Conservation (phyloP, 495 filamentous ascomycete species). For the Penicillium verhagenii region DNA sequence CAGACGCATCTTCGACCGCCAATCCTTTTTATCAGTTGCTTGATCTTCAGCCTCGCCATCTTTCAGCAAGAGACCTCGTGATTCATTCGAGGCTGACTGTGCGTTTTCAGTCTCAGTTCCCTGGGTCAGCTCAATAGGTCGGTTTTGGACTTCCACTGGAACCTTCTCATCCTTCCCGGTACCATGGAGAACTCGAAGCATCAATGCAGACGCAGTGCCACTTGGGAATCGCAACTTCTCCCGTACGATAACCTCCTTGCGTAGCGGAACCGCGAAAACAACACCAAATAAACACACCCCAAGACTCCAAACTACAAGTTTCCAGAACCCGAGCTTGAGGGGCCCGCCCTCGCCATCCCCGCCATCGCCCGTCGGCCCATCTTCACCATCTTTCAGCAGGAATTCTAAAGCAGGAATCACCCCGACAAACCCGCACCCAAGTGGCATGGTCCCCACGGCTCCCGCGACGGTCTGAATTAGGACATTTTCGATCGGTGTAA, state of each 20-base stretch:
- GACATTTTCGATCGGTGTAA: conserved; percentile 95
- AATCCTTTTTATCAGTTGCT: conserved; percentile 47
- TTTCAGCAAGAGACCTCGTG: conserved; percentile 22
- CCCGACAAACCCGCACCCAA: conserved; percentile 94
- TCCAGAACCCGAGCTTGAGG: conserved; percentile 65
- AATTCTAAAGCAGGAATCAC: conserved; percentile 91
- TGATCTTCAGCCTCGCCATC: conserved; percentile 26
- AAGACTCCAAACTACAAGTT: conserved; percentile 82
- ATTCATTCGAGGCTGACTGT: conserved; percentile 2
- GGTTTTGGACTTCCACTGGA: conserved; percentile 10
- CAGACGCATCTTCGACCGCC: conserved; percentile 62
- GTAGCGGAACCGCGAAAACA: conserved; percentile 85
- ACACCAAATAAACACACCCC: conserved; percentile 95
- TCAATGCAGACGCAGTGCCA: conserved; percentile 90
- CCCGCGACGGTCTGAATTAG: conserved; percentile 96
- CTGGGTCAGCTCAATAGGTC: background rate
- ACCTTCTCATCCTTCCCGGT: conserved; percentile 34
- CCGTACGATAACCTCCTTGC: conserved; percentile 85
- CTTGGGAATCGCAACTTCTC: conserved; percentile 93
- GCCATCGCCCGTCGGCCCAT: conserved; percentile 48
- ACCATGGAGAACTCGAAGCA: conserved; percentile 87
- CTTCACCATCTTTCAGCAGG: conserved; percentile 70
- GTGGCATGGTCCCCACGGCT: conserved; percentile 92
- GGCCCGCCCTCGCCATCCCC: conserved; percentile 66
- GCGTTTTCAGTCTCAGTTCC: background rate